Evolutionary conservation across 805 yeast genomes (phyloP).

Genomic region (Tetrapisispora taiwanensis): DNA sequence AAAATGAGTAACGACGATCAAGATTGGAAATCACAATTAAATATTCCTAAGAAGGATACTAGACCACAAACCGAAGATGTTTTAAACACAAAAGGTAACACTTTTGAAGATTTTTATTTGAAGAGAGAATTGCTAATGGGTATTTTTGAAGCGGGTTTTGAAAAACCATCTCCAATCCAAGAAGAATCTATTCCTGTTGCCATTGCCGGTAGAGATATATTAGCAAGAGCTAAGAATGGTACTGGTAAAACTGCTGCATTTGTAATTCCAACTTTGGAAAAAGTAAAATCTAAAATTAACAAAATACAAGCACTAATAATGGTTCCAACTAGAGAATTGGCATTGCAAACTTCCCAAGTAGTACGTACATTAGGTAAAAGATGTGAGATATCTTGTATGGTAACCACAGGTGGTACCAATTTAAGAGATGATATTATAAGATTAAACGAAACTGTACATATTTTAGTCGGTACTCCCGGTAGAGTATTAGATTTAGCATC

Average conservation of each 20-base stretch:
- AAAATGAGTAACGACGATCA: slow-evolving; percentile 6
- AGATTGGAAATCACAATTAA: slow-evolving; percentile 67
- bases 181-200: slow-evolving; percentile 96
- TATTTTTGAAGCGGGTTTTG: slow-evolving; percentile 96
- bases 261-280: slow-evolving; percentile 85
- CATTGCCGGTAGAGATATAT: slow-evolving; percentile 85
- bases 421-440: slow-evolving; percentile 90
- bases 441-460: slow-evolving; percentile 85
- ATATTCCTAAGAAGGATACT: slow-evolving; percentile 75
- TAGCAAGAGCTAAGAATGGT: slow-evolving; percentile 97
- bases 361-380: slow-evolving; percentile 94
- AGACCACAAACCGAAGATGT: slow-evolving; percentile 98
- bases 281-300: slow-evolving; percentile 70
- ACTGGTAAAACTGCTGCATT: slow-evolving; percentile 98
- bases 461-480: slow-evolving; percentile 96
- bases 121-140: slow-evolving; percentile 96
- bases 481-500: slow-evolving; percentile 90
- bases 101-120: slow-evolving; percentile 84
- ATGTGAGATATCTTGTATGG: slow-evolving; percentile 88
- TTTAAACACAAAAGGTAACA: slow-evolving; percentile 75
- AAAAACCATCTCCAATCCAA: slow-evolving; percentile 95
- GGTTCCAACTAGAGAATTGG: slow-evolving; percentile 96
- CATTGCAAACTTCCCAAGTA: slow-evolving; percentile 94
- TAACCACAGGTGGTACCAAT: slow-evolving; percentile 95
- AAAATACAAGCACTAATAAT: slow-evolving; percentile 86